Conservation (phyloP, 768 basidiomycete species). For the Lactarius evosmus region DNA sequence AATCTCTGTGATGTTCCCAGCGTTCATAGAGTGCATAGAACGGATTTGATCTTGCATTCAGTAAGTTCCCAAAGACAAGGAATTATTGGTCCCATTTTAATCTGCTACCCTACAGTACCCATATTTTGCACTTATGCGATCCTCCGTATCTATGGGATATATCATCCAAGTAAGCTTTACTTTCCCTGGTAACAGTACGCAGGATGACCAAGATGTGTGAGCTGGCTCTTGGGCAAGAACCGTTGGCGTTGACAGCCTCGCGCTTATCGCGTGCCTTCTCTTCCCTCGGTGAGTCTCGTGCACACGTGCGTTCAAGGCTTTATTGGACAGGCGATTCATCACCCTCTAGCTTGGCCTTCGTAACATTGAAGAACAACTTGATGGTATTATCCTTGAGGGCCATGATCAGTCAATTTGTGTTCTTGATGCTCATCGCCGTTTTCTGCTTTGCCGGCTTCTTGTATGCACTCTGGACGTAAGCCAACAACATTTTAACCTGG, state of each 20-base stretch:
- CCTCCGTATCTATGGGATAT: constrained; percentile 79
- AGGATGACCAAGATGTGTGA: constrained; percentile 9
- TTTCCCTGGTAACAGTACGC: not conserved
- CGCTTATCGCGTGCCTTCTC: constrained; percentile 84
- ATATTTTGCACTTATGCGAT: constrained; percentile 72
- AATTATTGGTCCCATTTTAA: constrained; percentile 1
- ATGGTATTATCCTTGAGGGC: constrained; percentile 83
- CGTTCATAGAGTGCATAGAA: constrained; percentile 48
- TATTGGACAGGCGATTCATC: constrained; percentile 8
- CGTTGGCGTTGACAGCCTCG: constrained; percentile 78
- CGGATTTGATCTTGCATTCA: constrained; percentile 90
- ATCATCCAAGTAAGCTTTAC: constrained; percentile 51
- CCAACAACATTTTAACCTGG: constrained; percentile 26
- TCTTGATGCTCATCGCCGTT: constrained; percentile 79
- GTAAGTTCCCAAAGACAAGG: constrained; percentile 38
- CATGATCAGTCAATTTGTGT: constrained; percentile 87
- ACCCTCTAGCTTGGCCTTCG: constrained; percentile 75
- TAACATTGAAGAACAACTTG: constrained; percentile 76
- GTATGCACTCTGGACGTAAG: constrained; percentile 92
- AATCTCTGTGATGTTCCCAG: not conserved
- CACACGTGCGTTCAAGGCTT: not conserved
- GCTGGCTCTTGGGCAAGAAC: constrained; percentile 62
- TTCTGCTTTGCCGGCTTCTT: constrained; percentile 93
- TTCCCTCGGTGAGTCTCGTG: constrained; percentile 66
- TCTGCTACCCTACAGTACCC: constrained; percentile 49